A percentile compares a stretch with the other conserved stretches of the same genome.
phyloP scores from a whole-genome alignment of 345 rosid species.

The Toxicodendron radicans region DNA sequence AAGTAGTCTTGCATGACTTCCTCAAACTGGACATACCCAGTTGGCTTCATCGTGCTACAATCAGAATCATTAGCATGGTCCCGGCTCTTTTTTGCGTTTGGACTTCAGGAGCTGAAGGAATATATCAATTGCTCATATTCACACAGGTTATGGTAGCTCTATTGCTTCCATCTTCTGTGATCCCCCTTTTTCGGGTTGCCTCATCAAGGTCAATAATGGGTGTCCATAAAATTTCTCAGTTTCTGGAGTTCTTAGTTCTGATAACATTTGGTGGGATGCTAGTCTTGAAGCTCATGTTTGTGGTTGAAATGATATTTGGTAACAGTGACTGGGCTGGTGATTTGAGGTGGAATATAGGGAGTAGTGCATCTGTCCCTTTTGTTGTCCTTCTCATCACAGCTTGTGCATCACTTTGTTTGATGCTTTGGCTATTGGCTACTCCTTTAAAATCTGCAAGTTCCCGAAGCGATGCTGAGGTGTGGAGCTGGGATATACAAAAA shows the following conservation, averaged over 20 bases:
- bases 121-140: slow-evolving; percentile 79
- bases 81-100: slow-evolving; percentile 88
- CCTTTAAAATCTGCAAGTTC: slow-evolving; percentile 81
- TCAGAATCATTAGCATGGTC: slow-evolving; percentile 74
- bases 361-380: slow-evolving; percentile 53
- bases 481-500: slow-evolving; percentile 55
- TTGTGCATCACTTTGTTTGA: slow-evolving; percentile 69
- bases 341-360: slow-evolving; percentile 70
- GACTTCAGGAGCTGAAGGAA: slow-evolving; percentile 90
- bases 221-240: slow-evolving; percentile 70
- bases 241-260: slow-evolving; percentile 63
- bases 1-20: slow-evolving; percentile 69
- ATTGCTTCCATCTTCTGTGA: slow-evolving; percentile 85
- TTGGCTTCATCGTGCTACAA: slow-evolving; percentile 91
- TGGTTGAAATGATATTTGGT: slow-evolving; percentile 86
- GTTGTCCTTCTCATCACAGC: slow-evolving; percentile 58
- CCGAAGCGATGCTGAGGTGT: slow-evolving; percentile 46
- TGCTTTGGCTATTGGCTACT: slow-evolving; percentile 86
- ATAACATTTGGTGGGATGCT: slow-evolving; percentile 68
- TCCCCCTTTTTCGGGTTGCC: slow-evolving; percentile 87
- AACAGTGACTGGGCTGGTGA: slow-evolving; percentile 86
- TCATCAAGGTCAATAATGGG: slow-evolving; percentile 90
- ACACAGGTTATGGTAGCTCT: slow-evolving; percentile 83
- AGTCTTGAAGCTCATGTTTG: slow-evolving; percentile 71
- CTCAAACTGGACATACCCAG: slow-evolving; percentile 78